These are phyloP conservation scores for Fragilariopsis cylindrus DNA, from an alignment of 108 stramenopile genomes.

Conservation along the genomic window DNA sequence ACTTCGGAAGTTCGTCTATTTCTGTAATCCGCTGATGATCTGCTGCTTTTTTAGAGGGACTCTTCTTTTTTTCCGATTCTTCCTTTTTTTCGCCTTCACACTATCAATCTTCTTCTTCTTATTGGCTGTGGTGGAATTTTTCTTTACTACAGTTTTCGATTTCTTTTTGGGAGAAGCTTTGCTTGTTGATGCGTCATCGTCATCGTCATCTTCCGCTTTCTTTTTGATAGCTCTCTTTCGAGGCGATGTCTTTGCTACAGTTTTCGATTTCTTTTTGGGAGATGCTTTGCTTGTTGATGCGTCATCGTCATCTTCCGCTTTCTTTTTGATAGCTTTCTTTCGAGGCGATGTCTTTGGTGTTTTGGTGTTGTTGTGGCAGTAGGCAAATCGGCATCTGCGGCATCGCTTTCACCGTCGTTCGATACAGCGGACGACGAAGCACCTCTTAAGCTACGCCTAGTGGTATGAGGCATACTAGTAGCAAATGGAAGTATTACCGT, in stretches of 20 bases:
- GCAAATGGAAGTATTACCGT: not conserved
- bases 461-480: not conserved
- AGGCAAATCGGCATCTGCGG: too few relatives aligned
- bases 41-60: constrained; percentile 27
- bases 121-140: not conserved
- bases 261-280: not conserved
- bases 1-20: constrained; percentile 62
- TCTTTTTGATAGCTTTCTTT: not conserved
- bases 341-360: not conserved
- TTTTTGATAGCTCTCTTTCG: not conserved
- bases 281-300: not conserved
- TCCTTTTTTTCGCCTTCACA: not conserved
- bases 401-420: too few relatives aligned
- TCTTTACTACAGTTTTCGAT: too few relatives aligned
- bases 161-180: not conserved
- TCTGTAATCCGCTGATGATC: constrained; percentile 76
- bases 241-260: not conserved
- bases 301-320: not conserved
- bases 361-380: too few relatives aligned
- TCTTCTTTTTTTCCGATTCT: constrained; percentile 26
- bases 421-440: too few relatives aligned
- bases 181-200: not conserved
- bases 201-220: not conserved
- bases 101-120: too few relatives aligned
- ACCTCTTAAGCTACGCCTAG: not conserved